These are phyloP conservation scores for Diospyros lotus DNA, from an alignment of 148 eudicot species.

Conservation along the genomic window DNA sequence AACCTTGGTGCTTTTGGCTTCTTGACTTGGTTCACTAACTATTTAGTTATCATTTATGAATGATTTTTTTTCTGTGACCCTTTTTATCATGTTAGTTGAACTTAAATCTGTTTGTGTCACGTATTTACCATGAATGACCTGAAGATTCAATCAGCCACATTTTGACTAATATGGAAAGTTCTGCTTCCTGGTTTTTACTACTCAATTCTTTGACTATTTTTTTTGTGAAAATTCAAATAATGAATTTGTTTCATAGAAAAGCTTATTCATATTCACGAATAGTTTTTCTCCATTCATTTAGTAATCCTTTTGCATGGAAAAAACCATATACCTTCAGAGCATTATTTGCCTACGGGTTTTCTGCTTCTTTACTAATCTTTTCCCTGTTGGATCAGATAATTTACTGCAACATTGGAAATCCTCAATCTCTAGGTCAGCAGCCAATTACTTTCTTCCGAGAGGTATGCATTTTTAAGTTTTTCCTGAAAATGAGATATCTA, in stretches of 20 bases:
- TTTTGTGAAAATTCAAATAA: not conserved
- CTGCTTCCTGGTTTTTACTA: not conserved
- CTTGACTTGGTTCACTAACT: not conserved
- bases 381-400: constrained; percentile 51
- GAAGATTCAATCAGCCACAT: not conserved
- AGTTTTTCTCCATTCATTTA: not conserved
- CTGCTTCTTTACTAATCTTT: constrained; percentile 8
- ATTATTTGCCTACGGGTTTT: not conserved
- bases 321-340: not conserved
- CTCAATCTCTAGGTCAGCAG: constrained; percentile 88
- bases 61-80: not conserved
- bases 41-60: not conserved
- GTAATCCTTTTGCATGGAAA: not conserved
- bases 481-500: not conserved
- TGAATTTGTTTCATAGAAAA: not conserved
- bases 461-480: constrained; percentile 35
- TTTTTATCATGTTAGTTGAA: not conserved
- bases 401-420: constrained; percentile 95
- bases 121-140: not conserved
- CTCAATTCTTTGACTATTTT: not conserved
- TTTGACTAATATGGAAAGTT: not conserved
- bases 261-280: too few species aligned
- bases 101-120: not conserved
- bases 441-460: constrained; percentile 94
- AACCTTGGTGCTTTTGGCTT: not conserved